Evolutionary conservation across 1,284 basidiomycete genomes (phyloP).

Genomic region (Moesziomyces parantarcticus): DNA sequence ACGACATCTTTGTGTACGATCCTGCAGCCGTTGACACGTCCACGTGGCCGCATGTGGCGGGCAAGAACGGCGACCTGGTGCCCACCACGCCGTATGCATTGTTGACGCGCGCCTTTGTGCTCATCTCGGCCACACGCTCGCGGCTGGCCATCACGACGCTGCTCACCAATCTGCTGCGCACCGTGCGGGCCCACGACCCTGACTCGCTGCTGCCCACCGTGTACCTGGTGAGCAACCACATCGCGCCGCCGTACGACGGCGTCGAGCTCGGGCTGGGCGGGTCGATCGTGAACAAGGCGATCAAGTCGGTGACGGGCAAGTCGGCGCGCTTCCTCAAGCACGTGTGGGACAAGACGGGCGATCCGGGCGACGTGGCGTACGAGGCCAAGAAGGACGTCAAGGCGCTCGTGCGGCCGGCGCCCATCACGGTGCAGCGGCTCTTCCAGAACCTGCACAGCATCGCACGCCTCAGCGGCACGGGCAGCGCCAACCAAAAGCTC

Average conservation of each 20-base stretch:
- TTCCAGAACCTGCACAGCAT: conserved; percentile 69
- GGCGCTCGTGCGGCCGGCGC: conserved; percentile 58
- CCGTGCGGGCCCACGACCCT: conserved; percentile 77
- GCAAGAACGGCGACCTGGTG: conserved; percentile 17
- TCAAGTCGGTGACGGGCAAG: conserved; percentile 84
- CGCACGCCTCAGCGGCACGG: conserved; percentile 75
- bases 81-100: conserved; percentile 79
- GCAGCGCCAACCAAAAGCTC: conserved; percentile 80
- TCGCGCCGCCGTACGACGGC: conserved; percentile 74
- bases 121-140: conserved; percentile 80
- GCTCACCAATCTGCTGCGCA: conserved; percentile 82
- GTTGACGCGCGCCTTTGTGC: conserved; percentile 79
- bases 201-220: conserved; percentile 80
- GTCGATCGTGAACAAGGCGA: conserved; percentile 80
- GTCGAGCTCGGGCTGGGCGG: conserved; percentile 69
- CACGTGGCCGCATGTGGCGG: conserved; percentile 46
- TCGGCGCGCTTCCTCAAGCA: conserved; percentile 76
- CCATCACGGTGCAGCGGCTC: conserved; percentile 60
- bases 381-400: conserved; percentile 63
- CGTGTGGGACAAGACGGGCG: conserved; percentile 68
- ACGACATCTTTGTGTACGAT: conserved; percentile 66
- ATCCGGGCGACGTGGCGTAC: conserved; percentile 66
- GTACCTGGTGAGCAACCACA: conserved; percentile 88
- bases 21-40: conserved; percentile 51
- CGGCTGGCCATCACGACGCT: conserved; percentile 83